phyloP scores from a whole-genome alignment of 345 rosid species.

The Cardamine chenopodiifolia region DNA sequence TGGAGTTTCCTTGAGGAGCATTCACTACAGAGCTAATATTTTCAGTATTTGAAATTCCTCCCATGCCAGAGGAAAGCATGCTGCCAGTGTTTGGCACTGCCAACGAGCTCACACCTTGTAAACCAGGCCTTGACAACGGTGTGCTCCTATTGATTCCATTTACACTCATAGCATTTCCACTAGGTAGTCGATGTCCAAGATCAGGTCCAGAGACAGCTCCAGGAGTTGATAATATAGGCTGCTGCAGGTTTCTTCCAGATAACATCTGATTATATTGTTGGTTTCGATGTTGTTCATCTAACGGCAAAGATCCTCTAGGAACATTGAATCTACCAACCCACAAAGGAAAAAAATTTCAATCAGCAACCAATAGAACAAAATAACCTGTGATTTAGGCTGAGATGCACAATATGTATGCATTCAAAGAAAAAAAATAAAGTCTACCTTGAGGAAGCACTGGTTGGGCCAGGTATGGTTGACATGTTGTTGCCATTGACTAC shows the following conservation, averaged over 20 bases:
- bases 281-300: slow-evolving; percentile 74
- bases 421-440: not conserved
- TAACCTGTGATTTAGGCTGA: not conserved
- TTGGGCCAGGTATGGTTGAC: slow-evolving; percentile 57
- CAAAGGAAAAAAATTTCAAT: slow-evolving; percentile 10
- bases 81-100: slow-evolving; percentile 60
- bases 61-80: slow-evolving; percentile 63
- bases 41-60: slow-evolving; percentile 61
- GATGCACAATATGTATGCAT: slow-evolving; percentile 1
- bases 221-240: slow-evolving; percentile 61
- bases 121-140: slow-evolving; percentile 73
- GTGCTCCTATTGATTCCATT: slow-evolving; percentile 62
- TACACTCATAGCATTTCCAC: slow-evolving; percentile 68
- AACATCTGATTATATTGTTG: slow-evolving; percentile 69
- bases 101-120: slow-evolving; percentile 66
- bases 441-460: slow-evolving; percentile 48
- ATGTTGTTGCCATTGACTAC: slow-evolving; percentile 55
- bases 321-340: slow-evolving; percentile 70
- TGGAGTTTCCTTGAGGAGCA: slow-evolving; percentile 69
- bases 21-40: slow-evolving; percentile 60
- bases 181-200: slow-evolving; percentile 56
- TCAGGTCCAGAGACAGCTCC: slow-evolving; percentile 69
- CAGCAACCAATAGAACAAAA: slow-evolving; percentile 9
- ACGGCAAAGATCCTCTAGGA: slow-evolving; percentile 69
- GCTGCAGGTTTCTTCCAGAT: slow-evolving; percentile 68